Conservation (phyloP, 176 grass and related monocot species). For the Cenchrus purpureus region DNA sequence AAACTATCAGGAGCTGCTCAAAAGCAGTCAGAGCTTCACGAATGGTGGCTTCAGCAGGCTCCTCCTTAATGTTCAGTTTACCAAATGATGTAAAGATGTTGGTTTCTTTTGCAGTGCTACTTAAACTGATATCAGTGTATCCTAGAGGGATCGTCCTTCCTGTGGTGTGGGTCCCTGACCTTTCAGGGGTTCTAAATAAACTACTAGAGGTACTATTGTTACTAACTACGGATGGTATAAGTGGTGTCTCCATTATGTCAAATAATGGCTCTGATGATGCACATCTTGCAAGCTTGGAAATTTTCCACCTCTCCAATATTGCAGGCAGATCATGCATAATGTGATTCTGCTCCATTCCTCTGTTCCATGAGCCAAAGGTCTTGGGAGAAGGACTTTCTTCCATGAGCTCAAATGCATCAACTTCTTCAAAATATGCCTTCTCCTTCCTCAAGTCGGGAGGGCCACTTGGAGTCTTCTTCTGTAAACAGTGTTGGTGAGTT, state of each 20-base stretch:
- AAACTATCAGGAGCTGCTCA: constrained; percentile 74
- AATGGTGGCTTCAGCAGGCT: constrained; percentile 33
- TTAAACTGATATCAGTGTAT: constrained; percentile 38
- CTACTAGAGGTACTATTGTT: constrained; percentile 26
- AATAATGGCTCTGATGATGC: constrained; percentile 51
- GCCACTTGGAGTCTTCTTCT: constrained; percentile 56
- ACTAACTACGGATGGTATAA: constrained; percentile 46
- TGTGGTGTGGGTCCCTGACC: constrained; percentile 17
- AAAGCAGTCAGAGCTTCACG: constrained; percentile 70
- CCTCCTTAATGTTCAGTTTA: constrained; percentile 67
- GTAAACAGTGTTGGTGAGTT: constrained; percentile 45
- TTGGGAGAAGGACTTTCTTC: constrained; percentile 90
- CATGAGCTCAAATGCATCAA: constrained; percentile 80
- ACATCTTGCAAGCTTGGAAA: constrained; percentile 63
- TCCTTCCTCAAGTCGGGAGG: constrained; percentile 72
- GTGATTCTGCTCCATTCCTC: constrained; percentile 48
- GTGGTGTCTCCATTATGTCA: constrained; percentile 67
- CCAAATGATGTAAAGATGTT: constrained; percentile 47
- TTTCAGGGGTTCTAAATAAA: constrained; percentile 53
- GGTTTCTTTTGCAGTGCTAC: constrained; percentile 18
- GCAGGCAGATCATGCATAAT: constrained; percentile 59
- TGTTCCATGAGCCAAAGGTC: constrained; percentile 66
- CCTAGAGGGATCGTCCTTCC: constrained; percentile 37
- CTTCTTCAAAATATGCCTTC: constrained; percentile 83
- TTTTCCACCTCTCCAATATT: constrained; percentile 86